Percentiles rank a stretch among this genome's conserved stretches.
phyloP scores from a whole-genome alignment of 495 filamentous ascomycete species.

The Lasiosphaeria hispida region DNA sequence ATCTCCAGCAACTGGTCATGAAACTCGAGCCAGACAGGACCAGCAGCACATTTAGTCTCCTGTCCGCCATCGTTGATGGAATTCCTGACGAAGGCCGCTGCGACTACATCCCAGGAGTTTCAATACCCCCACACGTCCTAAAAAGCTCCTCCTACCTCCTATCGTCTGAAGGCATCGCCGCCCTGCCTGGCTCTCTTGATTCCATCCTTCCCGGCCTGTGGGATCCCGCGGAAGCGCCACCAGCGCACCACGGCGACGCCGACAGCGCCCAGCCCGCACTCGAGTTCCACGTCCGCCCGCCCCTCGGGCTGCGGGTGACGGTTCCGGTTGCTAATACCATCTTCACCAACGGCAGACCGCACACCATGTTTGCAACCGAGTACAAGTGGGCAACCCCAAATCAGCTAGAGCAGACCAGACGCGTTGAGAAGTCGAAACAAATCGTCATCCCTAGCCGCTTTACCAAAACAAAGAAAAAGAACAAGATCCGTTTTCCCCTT shows the following conservation, averaged over 20 bases:
- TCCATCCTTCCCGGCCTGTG: constrained; percentile 37
- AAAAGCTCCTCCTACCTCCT: constrained; percentile 14
- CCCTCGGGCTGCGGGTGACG: constrained; percentile 33
- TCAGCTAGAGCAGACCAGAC: too few species aligned
- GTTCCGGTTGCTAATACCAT: constrained; percentile 74
- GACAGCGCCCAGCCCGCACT: constrained; percentile 13
- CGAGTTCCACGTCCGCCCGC: constrained; percentile 14
- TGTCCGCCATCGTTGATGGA: constrained; percentile 39
- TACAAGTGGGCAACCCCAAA: constrained; percentile 42
- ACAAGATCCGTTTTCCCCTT: too few species aligned
- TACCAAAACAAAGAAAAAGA: too few species aligned
- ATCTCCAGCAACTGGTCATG: constrained; percentile 32
- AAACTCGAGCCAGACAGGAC: too few species aligned
- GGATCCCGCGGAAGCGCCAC: constrained; percentile 9
- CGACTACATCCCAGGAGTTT: too few species aligned
- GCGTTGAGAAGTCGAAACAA: constrained; percentile 28
- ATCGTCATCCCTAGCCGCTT: constrained; percentile 22
- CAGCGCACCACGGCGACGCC: background rate
- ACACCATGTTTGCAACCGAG: constrained; percentile 56
- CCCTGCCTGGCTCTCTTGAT: constrained; percentile 32
- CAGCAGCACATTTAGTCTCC: constrained; percentile 23
- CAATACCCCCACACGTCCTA: background rate
- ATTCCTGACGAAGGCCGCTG: constrained; percentile 20
- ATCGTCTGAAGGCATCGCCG: constrained; percentile 40
- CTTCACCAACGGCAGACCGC: constrained; percentile 65